Base-by-base conservation (phyloP, 148 eudicot species). In the Silene uniflora region DNA sequence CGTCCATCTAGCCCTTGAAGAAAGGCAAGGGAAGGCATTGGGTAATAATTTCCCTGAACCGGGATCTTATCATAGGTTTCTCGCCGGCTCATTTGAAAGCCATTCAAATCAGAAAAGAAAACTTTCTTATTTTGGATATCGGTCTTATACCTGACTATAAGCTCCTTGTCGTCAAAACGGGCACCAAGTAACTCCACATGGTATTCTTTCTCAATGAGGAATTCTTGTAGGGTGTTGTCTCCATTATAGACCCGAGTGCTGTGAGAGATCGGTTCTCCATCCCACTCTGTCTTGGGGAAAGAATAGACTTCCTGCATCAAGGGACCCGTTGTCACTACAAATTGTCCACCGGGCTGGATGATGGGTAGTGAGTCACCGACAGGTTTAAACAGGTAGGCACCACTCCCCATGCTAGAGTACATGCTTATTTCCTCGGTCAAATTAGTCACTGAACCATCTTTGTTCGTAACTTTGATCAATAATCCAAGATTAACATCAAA, bases 81-180 rank as follows among this genome's bases (percentile, higher is more conserved):
- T 79, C 99, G 83, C 47, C 98, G 87, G 85, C 99, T 96, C 98
- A 88, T 96, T 66, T 96, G 99, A 76, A 92, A 96, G 17, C 99
- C 99, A 75, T 96, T 96, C 59, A 92, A 77, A 87, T 96, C 99
- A 29, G 99, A 85, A 73, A 86, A 96, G 76, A 92, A 96, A 70
- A 89, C 72, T 84, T 86, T 83, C 35, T 69, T 85, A 84, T 89
- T 96, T 52, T 89, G 88, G 16, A 92, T 55, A 73, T 87, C 94
- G 18, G 99, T 96, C 74, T 87, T 96, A 76, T 91, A 96, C 79
- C 98, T 84, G 69, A 85, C 98, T 73, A 96, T 89, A 59, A 96
- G 76, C 84, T 96, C 99, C 77, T 63, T 91, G 77, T 96, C 87
- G 69, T 92, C 80, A 25, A 89, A 92, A 10, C 82, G 78, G 49